A percentile compares a stretch with the other conserved stretches of the same genome.
Evolutionary conservation across 129 eudicot genomes (phyloP).

Genomic region (carrot (Daucus carota)): DH1_v3.0 NC_030382.2:36584001-36584500

Average conservation of each 20-base stretch:
- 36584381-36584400: constrained; percentile 26
- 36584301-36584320: neutral
- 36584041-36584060: constrained; percentile 19
- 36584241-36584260: neutral
- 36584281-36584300: neutral
- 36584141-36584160: constrained; percentile 9
- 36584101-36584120: constrained; percentile 9
- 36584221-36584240: neutral
- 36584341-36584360: constrained; percentile 6
- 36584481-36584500: constrained; percentile 10
- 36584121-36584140: constrained; percentile 1
- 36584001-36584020: constrained; percentile 1
- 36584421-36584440: constrained; percentile 28
- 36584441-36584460: constrained; percentile 12
- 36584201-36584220: neutral
- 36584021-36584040: neutral
- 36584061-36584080: constrained; percentile 12
- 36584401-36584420: constrained; percentile 26
- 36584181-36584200: neutral
- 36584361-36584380: constrained; percentile 29
- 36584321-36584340: neutral
- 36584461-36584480: constrained; percentile 17
- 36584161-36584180: constrained; percentile 5
- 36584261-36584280: neutral
- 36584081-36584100: neutral